Percentiles rank a stretch among this genome's conserved stretches.
Evolutionary conservation across 179 eudicot species (phyloP).

Genomic region (Silene noctiflora): DNA sequence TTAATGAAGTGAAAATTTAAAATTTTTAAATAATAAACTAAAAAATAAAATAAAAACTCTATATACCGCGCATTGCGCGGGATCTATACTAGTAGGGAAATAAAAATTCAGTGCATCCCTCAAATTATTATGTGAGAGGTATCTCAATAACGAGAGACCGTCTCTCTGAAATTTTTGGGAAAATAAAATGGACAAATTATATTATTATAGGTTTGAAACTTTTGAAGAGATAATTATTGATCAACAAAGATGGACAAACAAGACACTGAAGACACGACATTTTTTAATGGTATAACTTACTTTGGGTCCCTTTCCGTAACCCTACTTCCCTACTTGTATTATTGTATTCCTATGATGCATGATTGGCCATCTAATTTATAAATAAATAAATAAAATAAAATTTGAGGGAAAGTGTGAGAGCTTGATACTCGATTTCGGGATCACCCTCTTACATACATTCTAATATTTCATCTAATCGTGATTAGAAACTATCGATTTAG

Average conservation of each 20-base stretch:
- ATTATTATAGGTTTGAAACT: constrained; percentile 7
- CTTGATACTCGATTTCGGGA: neutral
- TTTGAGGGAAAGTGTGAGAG: neutral
- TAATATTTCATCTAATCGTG: too few species aligned
- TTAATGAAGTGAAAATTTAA: too few species aligned
- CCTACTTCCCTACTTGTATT: constrained; percentile 10
- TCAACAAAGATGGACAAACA: constrained; percentile 39
- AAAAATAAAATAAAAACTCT: too few species aligned
- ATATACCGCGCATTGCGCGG: too few species aligned
- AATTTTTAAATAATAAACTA: too few species aligned
- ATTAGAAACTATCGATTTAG: too few species aligned
- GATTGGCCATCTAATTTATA: constrained; percentile 15
- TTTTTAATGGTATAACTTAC: constrained; percentile 24
- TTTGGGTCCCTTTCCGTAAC: constrained; percentile 6
- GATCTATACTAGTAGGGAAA: too few species aligned
- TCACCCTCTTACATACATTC: neutral
- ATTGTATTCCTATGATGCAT: constrained; percentile 19
- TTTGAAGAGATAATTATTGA: constrained; percentile 30
- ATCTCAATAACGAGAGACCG: too few species aligned
- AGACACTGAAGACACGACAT: constrained; percentile 25
- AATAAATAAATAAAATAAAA: neutral
- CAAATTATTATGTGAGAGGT: too few species aligned
- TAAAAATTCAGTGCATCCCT: too few species aligned
- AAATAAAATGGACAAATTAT: too few species aligned
- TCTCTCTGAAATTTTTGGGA: too few species aligned